Conservation (phyloP, 257 asterid genomes). For the Linderniella brevidens region DNA sequence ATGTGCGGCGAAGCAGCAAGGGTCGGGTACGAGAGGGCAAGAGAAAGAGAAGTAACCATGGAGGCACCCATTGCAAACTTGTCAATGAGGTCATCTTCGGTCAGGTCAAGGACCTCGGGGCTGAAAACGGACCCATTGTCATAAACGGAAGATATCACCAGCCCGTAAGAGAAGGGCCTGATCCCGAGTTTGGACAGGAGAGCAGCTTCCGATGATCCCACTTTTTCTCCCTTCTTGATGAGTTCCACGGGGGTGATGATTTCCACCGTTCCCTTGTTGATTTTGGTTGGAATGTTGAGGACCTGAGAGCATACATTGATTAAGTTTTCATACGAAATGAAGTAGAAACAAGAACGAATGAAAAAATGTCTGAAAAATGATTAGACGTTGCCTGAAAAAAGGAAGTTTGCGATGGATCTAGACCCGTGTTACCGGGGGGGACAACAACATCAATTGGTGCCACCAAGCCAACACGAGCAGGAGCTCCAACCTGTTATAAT, state of each 20-base stretch:
- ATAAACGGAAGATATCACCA: constrained; percentile 44
- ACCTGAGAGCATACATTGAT: constrained; percentile 21
- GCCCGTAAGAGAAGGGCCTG: constrained; percentile 89
- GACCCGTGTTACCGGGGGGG: constrained; percentile 94
- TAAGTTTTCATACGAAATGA: not conserved
- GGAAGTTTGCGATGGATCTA: constrained; percentile 89
- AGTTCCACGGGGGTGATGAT: constrained; percentile 95
- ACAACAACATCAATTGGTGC: constrained; percentile 92
- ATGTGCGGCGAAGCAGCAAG: constrained; percentile 89
- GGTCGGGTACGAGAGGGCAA: constrained; percentile 75
- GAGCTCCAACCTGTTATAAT: constrained; percentile 75
- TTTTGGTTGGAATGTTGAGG: constrained; percentile 89
- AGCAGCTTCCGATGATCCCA: constrained; percentile 96
- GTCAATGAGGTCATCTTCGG: constrained; percentile 68
- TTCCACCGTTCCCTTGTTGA: constrained; percentile 97
- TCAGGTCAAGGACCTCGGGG: constrained; percentile 74
- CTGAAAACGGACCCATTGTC: constrained; percentile 85
- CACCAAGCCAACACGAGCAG: constrained; percentile 92
- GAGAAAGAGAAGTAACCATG: constrained; percentile 48
- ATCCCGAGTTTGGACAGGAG: constrained; percentile 82
- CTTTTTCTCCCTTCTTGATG: constrained; percentile 91
- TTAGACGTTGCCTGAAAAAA: constrained; percentile 61
- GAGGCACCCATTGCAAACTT: constrained; percentile 75
- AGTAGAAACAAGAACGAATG: not conserved
- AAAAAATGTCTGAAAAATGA: not conserved